A percentile compares a stretch with the other conserved stretches of the same genome.
Evolutionary conservation across 768 basidiomycete species (phyloP).

Genomic region (Suillus paluster): DNA sequence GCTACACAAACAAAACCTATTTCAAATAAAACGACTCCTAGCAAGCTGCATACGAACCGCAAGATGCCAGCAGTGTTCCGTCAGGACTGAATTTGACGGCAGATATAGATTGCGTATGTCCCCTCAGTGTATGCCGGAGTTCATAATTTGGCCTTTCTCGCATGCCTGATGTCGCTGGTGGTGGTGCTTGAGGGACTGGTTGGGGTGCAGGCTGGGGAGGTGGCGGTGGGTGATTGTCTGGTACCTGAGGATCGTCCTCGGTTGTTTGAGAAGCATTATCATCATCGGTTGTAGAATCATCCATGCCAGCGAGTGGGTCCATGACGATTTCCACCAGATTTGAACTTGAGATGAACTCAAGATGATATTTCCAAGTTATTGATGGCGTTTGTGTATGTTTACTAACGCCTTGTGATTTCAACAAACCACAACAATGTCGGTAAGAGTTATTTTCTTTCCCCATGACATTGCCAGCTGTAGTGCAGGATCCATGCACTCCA

Average conservation of each 20-base stretch:
- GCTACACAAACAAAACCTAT: conserved; percentile 45
- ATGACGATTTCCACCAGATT: conserved; percentile 14
- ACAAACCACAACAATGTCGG: conserved; percentile 25
- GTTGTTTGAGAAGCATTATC: conserved; percentile 83
- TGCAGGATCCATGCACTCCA: conserved; percentile 2
- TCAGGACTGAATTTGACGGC: conserved; percentile 93
- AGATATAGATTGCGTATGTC: conserved; percentile 84
- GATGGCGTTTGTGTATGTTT: conserved; percentile 19
- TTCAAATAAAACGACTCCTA: conserved; percentile 1
- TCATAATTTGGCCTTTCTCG: conserved; percentile 65
- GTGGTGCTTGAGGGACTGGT: conserved; percentile 33
- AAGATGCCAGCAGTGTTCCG: conserved; percentile 84
- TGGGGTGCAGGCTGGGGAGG: conserved; percentile 39
- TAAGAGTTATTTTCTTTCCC: no score
- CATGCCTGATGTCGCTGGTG: conserved; percentile 40
- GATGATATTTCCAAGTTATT: background rate
- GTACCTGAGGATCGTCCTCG: conserved; percentile 82
- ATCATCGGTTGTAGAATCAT: conserved; percentile 56
- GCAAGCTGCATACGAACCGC: conserved; percentile 57
- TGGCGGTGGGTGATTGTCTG: conserved; percentile 55
- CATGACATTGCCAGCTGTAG: background rate
- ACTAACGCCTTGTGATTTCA: conserved; percentile 24
- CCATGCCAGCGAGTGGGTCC: conserved; percentile 30
- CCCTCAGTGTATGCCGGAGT: conserved; percentile 66
- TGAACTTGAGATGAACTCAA: no score